Evolutionary conservation across 2,329 filamentous ascomycete species (phyloP).

Genomic region (Chalaropsis thielavioides): DNA sequence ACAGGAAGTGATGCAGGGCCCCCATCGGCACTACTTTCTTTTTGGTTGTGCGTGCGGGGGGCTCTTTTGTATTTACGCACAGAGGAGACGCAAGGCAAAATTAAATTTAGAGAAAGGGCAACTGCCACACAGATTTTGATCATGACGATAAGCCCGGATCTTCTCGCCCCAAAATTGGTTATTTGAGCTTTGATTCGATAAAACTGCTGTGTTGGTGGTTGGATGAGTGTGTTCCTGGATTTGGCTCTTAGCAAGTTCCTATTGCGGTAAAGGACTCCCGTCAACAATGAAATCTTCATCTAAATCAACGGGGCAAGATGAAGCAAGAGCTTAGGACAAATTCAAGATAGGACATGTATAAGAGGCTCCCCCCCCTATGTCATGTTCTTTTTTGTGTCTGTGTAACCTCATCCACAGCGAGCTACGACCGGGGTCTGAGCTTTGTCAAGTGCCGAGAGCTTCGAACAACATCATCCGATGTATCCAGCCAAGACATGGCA

Average conservation of each 20-base stretch:
- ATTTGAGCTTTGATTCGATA: not conserved
- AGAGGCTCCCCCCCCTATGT: no score
- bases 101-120: not conserved
- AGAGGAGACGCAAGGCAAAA: not conserved
- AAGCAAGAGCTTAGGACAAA: not conserved
- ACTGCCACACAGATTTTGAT: not conserved
- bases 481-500: not conserved
- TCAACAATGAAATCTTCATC: no score
- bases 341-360: not conserved
- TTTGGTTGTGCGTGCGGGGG: not conserved
- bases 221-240: not conserved
- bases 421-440: not conserved
- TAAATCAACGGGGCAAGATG: no score
- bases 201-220: not conserved
- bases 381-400: not conserved
- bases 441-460: not conserved
- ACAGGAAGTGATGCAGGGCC: not conserved
- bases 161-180: not conserved
- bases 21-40: not conserved
- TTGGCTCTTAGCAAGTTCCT: not conserved
- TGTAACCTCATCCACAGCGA: not conserved
- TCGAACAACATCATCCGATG: not conserved
- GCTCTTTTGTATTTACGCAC: not conserved
- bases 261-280: not conserved
- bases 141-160: not conserved